These are phyloP conservation scores for Neurospora sp. DNA, from an alignment of 495 filamentous ascomycete species.

Conservation along the genomic window DNA sequence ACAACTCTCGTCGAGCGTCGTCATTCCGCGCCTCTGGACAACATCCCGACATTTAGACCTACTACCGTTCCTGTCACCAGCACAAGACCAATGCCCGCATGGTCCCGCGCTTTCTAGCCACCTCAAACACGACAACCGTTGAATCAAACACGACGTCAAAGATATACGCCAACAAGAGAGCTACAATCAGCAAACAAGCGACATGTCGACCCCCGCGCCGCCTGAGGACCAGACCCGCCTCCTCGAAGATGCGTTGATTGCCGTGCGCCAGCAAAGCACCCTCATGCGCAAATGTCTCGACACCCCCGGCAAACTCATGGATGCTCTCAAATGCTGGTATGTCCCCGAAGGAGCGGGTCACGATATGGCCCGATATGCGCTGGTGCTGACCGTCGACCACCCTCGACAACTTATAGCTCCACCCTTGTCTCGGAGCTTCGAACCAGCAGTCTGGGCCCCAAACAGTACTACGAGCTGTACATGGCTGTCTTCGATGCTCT, in stretches of 20 bases:
- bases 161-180: neutral
- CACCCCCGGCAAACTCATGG: constrained; percentile 97
- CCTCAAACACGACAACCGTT: neutral
- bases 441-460: constrained; percentile 88
- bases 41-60: neutral
- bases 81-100: neutral
- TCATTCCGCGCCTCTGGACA: neutral
- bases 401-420: constrained; percentile 47
- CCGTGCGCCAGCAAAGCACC: constrained; percentile 90
- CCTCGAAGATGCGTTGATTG: constrained; percentile 90
- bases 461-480: constrained; percentile 99
- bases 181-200: constrained; percentile 1
- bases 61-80: neutral
- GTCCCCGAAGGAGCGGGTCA: constrained; percentile 10
- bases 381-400: constrained; percentile 1
- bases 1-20: neutral
- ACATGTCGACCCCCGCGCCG: constrained; percentile 52
- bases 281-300: constrained; percentile 97
- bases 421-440: constrained; percentile 95
- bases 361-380: neutral
- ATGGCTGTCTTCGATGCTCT: constrained; percentile 98
- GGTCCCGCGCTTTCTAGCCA: neutral
- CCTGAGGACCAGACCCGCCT: constrained; percentile 88
- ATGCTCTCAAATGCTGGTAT: constrained; percentile 98
- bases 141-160: neutral